A percentile compares a stretch with the other conserved stretches of the same genome.
Conservation (phyloP, 345 rosid species). For the Lepidium africanum region DNA sequence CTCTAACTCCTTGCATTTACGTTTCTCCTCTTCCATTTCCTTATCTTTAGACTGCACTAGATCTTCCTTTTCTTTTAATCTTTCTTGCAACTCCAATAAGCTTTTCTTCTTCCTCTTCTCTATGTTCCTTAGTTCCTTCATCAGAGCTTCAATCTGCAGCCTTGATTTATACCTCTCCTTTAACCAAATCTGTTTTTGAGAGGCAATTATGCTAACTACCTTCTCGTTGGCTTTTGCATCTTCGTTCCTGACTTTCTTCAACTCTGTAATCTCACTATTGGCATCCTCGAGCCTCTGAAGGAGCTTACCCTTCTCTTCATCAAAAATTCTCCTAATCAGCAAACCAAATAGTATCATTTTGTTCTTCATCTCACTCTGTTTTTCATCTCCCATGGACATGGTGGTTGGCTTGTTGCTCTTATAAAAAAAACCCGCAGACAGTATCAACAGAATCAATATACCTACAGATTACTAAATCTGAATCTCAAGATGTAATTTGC, state of each 20-base stretch:
- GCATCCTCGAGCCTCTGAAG: constrained; percentile 44
- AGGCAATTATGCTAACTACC: constrained; percentile 74
- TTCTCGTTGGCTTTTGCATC: constrained; percentile 95
- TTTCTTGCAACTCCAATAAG: constrained; percentile 39
- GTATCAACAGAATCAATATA: constrained; percentile 41
- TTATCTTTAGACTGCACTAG: constrained; percentile 49
- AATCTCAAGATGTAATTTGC: constrained; percentile 18
- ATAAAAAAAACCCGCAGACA: constrained; percentile 36
- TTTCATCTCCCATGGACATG: constrained; percentile 36
- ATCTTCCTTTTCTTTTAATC: constrained; percentile 49
- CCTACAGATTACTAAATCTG: constrained; percentile 11
- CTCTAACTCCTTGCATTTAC: constrained; percentile 47
- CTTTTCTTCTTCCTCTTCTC: constrained; percentile 44
- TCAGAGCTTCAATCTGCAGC: constrained; percentile 55
- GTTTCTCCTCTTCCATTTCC: constrained; percentile 44
- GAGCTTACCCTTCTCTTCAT: constrained; percentile 36
- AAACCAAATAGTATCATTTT: constrained; percentile 65
- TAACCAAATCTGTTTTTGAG: constrained; percentile 85
- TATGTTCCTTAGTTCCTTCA: constrained; percentile 42
- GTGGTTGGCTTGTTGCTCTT: constrained; percentile 31
- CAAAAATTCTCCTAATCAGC: constrained; percentile 61
- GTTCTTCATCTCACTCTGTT: constrained; percentile 43
- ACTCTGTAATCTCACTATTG: constrained; percentile 48
- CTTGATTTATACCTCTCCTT: constrained; percentile 51
- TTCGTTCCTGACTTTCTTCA: constrained; percentile 59